Evolutionary conservation across 805 yeast genomes (phyloP).

Genomic region (Lipomyces japonicus): DNA sequence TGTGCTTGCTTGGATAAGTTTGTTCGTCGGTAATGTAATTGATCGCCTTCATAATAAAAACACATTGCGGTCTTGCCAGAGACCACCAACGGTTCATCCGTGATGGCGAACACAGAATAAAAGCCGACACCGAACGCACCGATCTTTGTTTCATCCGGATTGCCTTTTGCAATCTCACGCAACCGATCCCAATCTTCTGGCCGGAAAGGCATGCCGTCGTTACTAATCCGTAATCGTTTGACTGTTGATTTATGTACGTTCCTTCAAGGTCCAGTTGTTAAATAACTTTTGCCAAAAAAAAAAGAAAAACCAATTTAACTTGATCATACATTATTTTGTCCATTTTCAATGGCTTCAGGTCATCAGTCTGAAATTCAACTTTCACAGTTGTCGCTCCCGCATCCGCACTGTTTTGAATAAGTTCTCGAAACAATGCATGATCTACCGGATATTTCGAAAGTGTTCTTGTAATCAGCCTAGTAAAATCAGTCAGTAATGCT

Average conservation of each 20-base stretch:
- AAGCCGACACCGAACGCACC: slow-evolving; percentile 50
- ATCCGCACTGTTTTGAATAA: slow-evolving; percentile 43
- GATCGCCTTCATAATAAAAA: slow-evolving; percentile 41
- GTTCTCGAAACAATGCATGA: slow-evolving; percentile 41
- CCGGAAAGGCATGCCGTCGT: slow-evolving; percentile 39
- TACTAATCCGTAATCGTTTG: slow-evolving; percentile 35
- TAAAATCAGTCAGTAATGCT: neutral
- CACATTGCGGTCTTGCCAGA: slow-evolving; percentile 40
- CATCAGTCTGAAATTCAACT: slow-evolving; percentile 33
- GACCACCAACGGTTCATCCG: slow-evolving; percentile 71
- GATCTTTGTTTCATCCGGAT: slow-evolving; percentile 43
- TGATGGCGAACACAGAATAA: slow-evolving; percentile 74
- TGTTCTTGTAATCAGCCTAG: slow-evolving; percentile 40
- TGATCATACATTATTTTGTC: slow-evolving; percentile 18
- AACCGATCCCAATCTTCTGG: slow-evolving; percentile 42
- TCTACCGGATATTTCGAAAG: slow-evolving; percentile 44
- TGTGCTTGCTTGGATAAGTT: slow-evolving; percentile 20
- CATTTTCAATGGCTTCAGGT: slow-evolving; percentile 14
- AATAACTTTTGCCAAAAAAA: neutral
- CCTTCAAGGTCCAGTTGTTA: slow-evolving; percentile 1
- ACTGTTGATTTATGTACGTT: slow-evolving; percentile 29
- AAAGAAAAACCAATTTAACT: neutral
- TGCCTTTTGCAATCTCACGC: slow-evolving; percentile 43
- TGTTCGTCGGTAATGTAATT: slow-evolving; percentile 36
- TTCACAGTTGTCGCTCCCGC: slow-evolving; percentile 39